phyloP scores from a whole-genome alignment of 768 basidiomycete genomes.

The Agaricus sinodeliciosus region DNA sequence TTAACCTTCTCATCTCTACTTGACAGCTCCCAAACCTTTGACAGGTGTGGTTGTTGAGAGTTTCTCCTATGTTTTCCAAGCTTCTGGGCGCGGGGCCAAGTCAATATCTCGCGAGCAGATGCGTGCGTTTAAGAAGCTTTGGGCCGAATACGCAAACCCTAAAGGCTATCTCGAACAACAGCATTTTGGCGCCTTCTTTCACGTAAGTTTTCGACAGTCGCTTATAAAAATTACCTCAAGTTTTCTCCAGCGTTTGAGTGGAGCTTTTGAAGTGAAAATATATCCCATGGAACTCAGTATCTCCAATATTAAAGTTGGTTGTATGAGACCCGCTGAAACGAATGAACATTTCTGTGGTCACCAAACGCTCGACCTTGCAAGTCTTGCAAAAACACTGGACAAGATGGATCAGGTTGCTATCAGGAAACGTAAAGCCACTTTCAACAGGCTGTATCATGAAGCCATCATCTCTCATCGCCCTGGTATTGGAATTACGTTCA shows the following conservation, averaged over 20 bases:
- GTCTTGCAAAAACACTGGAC: constrained; percentile 51
- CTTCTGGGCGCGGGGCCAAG: constrained; percentile 72
- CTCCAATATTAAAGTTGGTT: constrained; percentile 48
- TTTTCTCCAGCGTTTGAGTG: constrained; percentile 59
- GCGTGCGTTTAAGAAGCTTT: constrained; percentile 90
- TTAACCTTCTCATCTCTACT: not conserved
- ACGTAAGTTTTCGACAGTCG: constrained; percentile 45
- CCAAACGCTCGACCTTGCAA: constrained; percentile 52
- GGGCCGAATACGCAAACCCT: constrained; percentile 78
- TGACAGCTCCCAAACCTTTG: not conserved
- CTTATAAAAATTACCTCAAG: not conserved
- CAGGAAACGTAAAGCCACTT: constrained; percentile 60
- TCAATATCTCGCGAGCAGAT: constrained; percentile 87
- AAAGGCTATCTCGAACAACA: constrained; percentile 70
- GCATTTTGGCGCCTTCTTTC: constrained; percentile 74
- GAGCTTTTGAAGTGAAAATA: constrained; percentile 83
- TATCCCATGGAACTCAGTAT: constrained; percentile 70
- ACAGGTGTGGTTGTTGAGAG: constrained; percentile 88
- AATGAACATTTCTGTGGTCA: constrained; percentile 15
- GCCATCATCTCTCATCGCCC: constrained; percentile 66
- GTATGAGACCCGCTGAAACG: constrained; percentile 30
- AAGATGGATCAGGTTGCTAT: constrained; percentile 61
- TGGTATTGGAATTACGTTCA: constrained; percentile 84
- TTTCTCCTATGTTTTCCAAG: constrained; percentile 93
- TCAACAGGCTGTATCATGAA: constrained; percentile 81